Percentiles rank a stretch among this genome's conserved stretches.
Conservation (phyloP, 805 yeast genomes). For the Hanseniaspora pseudoguilliermondii region DNA sequence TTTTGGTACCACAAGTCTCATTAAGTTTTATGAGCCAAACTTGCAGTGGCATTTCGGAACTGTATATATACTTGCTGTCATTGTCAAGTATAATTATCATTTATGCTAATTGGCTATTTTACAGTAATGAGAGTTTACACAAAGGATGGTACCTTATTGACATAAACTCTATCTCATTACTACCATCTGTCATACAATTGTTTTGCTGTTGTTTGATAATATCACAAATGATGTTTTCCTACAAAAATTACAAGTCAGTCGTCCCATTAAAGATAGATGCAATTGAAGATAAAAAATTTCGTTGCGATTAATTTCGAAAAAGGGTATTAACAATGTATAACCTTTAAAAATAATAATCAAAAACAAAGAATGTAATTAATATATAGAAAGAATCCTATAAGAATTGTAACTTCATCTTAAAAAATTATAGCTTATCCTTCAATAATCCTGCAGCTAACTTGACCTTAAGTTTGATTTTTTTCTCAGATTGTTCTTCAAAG, state of each 20-base stretch:
- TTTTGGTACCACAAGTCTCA: constrained; percentile 32
- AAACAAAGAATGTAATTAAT: background rate
- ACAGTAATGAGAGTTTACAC: background rate
- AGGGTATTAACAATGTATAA: background rate
- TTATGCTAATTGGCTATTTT: background rate
- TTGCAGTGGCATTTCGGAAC: constrained; percentile 24
- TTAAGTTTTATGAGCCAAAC: constrained; percentile 30
- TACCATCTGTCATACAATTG: constrained; percentile 17
- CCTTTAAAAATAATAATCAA: no score
- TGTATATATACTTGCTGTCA: constrained; percentile 16
- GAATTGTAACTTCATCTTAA: background rate
- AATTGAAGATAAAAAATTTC: background rate
- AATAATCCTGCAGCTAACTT: constrained; percentile 52
- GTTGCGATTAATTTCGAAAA: background rate
- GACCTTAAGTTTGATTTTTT: constrained; percentile 51
- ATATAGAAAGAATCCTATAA: background rate
- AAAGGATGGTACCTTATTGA: constrained; percentile 17
- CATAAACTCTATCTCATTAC: constrained; percentile 20
- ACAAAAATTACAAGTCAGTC: background rate
- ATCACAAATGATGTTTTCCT: background rate
- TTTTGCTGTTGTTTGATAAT: constrained; percentile 15
- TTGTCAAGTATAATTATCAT: background rate
- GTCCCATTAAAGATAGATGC: background rate
- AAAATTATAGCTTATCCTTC: constrained; percentile 38
- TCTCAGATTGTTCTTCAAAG: constrained; percentile 45